phyloP scores from a whole-genome alignment of 1,139 yeast genomes.

The Suhomyces chickasaworum region DNA sequence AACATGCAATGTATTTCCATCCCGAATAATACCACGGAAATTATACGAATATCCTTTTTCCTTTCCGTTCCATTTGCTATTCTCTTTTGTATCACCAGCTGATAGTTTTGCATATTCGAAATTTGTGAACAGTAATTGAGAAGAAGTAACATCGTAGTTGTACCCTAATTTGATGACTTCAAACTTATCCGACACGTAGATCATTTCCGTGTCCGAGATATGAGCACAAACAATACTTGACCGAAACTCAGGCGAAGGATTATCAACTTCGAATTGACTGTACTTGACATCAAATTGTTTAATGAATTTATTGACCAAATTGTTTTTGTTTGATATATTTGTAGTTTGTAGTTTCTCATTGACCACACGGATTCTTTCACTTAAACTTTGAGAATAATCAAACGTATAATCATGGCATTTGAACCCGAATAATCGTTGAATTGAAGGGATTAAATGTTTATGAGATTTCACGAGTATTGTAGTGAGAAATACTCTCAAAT shows the following conservation, averaged over 20 bases:
- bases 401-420: not conserved
- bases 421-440: conserved; percentile 6
- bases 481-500: not conserved
- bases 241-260: not conserved
- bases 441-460: not conserved
- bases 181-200: conserved; percentile 2
- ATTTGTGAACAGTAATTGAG: not conserved
- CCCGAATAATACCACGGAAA: conserved; percentile 6
- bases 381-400: not conserved
- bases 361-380: not conserved
- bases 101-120: not conserved
- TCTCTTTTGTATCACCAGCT: too few relatives aligned
- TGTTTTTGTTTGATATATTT: not conserved
- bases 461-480: not conserved
- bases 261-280: not conserved
- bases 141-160: not conserved
- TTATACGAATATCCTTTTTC: not conserved
- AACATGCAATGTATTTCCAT: conserved; percentile 4
- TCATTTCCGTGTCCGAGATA: conserved; percentile 4
- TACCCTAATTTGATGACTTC: conserved; percentile 2
- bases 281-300: not conserved
- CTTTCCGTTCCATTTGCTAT: too few relatives aligned
- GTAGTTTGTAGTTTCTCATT: not conserved
- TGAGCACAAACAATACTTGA: not conserved
- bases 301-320: not conserved